Base-by-base conservation (phyloP, 371 early-diverging fungal species). In the Zopfochytrium polystomum region DNA sequence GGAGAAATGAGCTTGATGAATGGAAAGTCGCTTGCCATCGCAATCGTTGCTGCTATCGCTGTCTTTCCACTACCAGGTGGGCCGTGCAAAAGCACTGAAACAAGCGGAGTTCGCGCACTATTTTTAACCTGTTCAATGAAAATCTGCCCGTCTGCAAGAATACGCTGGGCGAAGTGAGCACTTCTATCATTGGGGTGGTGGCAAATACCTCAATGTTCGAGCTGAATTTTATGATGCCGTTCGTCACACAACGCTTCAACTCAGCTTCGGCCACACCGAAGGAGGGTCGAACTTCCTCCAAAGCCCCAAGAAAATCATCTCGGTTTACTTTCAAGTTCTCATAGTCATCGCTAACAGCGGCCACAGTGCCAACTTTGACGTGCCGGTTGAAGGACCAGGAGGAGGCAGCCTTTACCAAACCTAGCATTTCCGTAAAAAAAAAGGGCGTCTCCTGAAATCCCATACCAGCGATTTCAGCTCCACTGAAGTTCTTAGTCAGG, bases 341-440 rank as follows among this genome's bases (percentile, higher is more conserved):
- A 15, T 89, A 80, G 65, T 96, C 94, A 51, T 84, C 78, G 20
- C 87, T 75, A 7, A 94, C 86, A 29, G 86, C 82, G 1, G 90
- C 93, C 58, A 85, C 71, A 2, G 87, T 85, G 23, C 91, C 96
- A 23, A 91, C 89, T 75, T 95, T 93, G 70, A 97, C 88, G 69
- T 99, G 96, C 53, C 99, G 85, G 74, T 93, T 98, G 73, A 99
- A 92, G 1, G 99, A 96, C 82, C 92, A 99, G 0, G 99, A 98
- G n/a, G 92, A 89, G 3, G 99, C 99, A 50, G 94, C 92, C 68
- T 96, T 96, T 15, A 99, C 92, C 15, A 99, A 80, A 73, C 75
- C 74, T 70, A 27, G 20, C 54, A 2, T 23, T 13, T 23, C 4
- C 4, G 38, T 42, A 47, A 9, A 11, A 7, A 23, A 32, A 38